phyloP scores from a whole-genome alignment of 345 rosid species.

The Sonneratia alba region DNA sequence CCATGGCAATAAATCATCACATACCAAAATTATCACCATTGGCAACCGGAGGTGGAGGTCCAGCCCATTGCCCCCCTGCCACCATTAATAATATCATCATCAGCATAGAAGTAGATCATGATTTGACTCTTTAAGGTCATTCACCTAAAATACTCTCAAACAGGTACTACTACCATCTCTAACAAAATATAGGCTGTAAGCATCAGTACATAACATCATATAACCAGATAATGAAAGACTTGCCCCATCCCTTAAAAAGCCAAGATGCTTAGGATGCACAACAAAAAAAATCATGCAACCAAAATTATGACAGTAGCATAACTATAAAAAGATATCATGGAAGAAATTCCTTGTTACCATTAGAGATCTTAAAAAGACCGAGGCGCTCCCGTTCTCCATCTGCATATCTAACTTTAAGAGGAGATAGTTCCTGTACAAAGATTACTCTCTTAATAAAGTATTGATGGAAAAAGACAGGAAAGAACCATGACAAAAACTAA shows the following conservation, averaged over 20 bases:
- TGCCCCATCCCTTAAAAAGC: background rate
- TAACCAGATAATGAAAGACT: background rate
- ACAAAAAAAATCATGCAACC: background rate
- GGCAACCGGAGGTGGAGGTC: background rate
- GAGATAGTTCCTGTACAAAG: conserved; percentile 38
- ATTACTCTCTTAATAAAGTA: conserved; percentile 1
- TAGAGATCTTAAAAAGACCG: conserved; percentile 24
- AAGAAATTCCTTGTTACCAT: conserved; percentile 1
- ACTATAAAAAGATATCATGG: background rate
- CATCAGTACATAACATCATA: background rate
- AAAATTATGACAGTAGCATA: background rate
- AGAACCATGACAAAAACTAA: background rate
- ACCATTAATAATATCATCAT: background rate
- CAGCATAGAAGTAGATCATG: background rate
- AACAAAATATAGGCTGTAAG: background rate
- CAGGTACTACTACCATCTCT: background rate
- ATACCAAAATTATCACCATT: conserved; percentile 4
- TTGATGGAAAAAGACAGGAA: background rate
- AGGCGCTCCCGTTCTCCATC: conserved; percentile 60
- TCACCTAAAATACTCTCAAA: background rate
- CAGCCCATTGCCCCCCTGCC: conserved; percentile 2
- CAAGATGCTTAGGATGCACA: background rate
- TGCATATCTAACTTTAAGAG: conserved; percentile 66
- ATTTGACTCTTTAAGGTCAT: background rate
- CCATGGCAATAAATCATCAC: background rate